Base-by-base conservation (phyloP, 768 basidiomycete species). In the Kwoniella mangroviensis region DNA sequence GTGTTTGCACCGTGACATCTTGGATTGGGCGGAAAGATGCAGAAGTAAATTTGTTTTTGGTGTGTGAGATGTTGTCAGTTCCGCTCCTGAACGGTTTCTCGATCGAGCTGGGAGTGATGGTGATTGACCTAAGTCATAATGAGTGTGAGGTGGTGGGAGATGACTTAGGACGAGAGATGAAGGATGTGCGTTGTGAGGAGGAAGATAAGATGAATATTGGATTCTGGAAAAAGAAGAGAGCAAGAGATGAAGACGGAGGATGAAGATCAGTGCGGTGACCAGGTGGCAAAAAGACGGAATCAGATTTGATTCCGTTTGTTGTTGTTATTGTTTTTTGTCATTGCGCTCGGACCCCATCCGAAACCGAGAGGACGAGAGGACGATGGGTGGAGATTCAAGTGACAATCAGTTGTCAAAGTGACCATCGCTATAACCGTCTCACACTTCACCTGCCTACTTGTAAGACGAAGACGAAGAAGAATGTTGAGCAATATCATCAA, bases 261-360 rank as follows among this genome's bases (percentile, higher is more conserved):
- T 13, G 6, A 4, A n/a, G 0, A 17, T 49, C 12, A 4, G 45
- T 10, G 56, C 15, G 26, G 34, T 34, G 34, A 7, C 9, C 6
- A 3, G 58, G 58, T 60, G 58, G 58, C 58, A 60, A 60, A 60
- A 60, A 10, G 41, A 22, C 22, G 41, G 22, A 34, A 17, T 34
- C n/a, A 13, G 21, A 60, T 60, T 60, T 60, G 58, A 60, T 60
- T 43, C 58, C 58, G 58, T 60, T 60, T 42, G 40, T 60, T 42
- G 11, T 60, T 41, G 58, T 60, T 42, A 17, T 60, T 60, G 56
- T 57, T 40, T 17, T 5, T 17, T 7, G 24, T 34, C 24, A 34
- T 21, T 12, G 21, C 15, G 56, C 56, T 57, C 56, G 56, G 56
- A 57, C 56, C 24, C 26, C 53, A 55, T n/a, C 53, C 53, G n/a